Percentiles rank a stretch among this genome's conserved stretches.
Conservation (phyloP, 1,139 yeast species). For the Yamadazyma buinensis region DNA sequence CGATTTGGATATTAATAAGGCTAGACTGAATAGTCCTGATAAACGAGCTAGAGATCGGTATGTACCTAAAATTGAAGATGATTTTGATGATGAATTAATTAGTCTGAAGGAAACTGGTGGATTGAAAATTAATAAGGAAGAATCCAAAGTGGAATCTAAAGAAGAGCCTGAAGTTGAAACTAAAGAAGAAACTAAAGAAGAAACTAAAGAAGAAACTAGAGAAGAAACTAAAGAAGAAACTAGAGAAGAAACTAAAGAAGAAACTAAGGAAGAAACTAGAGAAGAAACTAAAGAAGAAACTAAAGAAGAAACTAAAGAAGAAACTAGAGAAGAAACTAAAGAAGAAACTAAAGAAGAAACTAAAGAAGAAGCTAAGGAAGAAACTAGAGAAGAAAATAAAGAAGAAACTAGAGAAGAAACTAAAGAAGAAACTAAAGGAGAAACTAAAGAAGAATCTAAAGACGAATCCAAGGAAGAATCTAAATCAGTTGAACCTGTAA, state of each 20-base stretch:
- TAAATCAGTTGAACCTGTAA: neutral
- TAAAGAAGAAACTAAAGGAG: slow-evolving; percentile 1
- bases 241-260: neutral
- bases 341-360: neutral
- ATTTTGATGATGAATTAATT: neutral
- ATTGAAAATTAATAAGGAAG: slow-evolving; percentile 1
- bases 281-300: neutral
- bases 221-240: neutral
- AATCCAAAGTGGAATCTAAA: slow-evolving; percentile 1
- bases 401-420: neutral
- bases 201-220: neutral
- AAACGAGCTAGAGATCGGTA: slow-evolving; percentile 1
- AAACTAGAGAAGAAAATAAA: slow-evolving; percentile 1
- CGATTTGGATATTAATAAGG: slow-evolving; percentile 13
- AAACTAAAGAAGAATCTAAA: neutral
- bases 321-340: neutral
- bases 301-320: neutral
- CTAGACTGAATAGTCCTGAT: slow-evolving; percentile 8
- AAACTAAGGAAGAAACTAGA: neutral
- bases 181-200: neutral
- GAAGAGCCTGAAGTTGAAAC: neutral
- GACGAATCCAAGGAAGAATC: neutral
- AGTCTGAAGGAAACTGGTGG: neutral
- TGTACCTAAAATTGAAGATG: slow-evolving; percentile 4
- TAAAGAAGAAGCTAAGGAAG: neutral